These are phyloP conservation scores for Sorghum bicolor DNA, from an alignment of 176 grass and related monocot species.

Conservation along the genomic window DNA sequence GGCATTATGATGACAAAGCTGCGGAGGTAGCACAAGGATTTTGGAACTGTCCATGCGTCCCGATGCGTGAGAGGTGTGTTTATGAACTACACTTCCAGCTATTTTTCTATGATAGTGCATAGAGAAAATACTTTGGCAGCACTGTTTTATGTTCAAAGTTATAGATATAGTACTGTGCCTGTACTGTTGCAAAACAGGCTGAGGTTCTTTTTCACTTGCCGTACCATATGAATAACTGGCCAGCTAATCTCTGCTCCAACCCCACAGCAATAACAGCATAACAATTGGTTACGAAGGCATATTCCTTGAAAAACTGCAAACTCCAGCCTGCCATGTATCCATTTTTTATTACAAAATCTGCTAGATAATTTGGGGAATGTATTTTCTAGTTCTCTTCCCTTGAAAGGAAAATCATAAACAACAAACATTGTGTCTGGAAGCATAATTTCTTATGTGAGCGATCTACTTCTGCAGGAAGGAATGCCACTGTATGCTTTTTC, in stretches of 20 bases:
- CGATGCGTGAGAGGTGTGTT: conserved; percentile 87
- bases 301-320: not conserved
- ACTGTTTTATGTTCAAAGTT: not conserved
- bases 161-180: not conserved
- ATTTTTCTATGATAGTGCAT: not conserved
- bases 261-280: not conserved
- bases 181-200: not conserved
- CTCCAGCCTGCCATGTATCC: not conserved
- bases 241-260: not conserved
- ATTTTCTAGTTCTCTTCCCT: not conserved
- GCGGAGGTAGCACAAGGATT: conserved; percentile 91
- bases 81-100: not conserved
- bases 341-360: not conserved
- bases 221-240: not conserved
- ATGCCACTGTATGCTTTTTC: conserved; percentile 98
- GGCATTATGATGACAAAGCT: conserved; percentile 98
- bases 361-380: not conserved
- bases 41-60: conserved; percentile 98
- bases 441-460: not conserved
- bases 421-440: not conserved
- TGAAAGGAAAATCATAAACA: not conserved
- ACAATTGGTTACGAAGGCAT: not conserved
- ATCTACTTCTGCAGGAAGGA: conserved; percentile 67
- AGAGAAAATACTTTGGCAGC: not conserved
- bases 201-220: not conserved